Base-by-base conservation (phyloP, 306 rosid genomes). In the Acacia acuminata region DNA sequence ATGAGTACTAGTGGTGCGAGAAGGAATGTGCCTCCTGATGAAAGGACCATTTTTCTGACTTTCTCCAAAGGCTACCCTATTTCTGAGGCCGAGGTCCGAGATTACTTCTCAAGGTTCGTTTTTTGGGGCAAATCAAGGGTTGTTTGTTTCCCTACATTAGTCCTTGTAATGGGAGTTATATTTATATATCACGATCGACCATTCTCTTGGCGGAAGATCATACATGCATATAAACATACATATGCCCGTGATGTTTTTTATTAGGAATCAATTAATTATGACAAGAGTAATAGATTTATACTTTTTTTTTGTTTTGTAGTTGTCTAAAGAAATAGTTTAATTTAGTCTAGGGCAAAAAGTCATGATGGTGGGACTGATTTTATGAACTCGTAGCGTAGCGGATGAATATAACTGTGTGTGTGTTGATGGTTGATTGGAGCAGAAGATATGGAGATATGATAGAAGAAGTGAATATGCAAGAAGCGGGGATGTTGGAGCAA, bases 1-100 rank as follows among this genome's bases (percentile, higher is more conserved):
- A 55, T 72, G 40, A 55, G 20, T 16, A 53, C 36, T 16, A 61
- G 25, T 55, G 24, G 13, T n/a, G 55, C 40, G 17, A 66, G 15
- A 30, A 45, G 65, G 22, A 78, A 34, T 5, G 83, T 87, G 24
- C 73, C 84, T 0, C 22, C 85, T 0, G 90, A 88, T 50, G 88
- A 91, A 4, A 89, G 97, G 86, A 93, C 89, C 1, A 84, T 93
- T 48, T 89, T 91, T 51, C 55, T 93, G 71, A 89, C 93, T 9
- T 93, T 93, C 75, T 91, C 94, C 1, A 89, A 86, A 56, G 97
- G 94, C 0, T 91, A 90, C 76, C 94, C 92, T 9, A 81, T 91
- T 65, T 85, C 90, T 0, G 85, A 91, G 82, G 24, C 11, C 2
- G 97, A 93, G 81, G 40, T 93, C 2, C 80, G 67, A 63, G 88